Evolutionary conservation across 192 early-diverging fungal species (phyloP).

Genomic region (Rhizoclosmatium sp.): DNA sequence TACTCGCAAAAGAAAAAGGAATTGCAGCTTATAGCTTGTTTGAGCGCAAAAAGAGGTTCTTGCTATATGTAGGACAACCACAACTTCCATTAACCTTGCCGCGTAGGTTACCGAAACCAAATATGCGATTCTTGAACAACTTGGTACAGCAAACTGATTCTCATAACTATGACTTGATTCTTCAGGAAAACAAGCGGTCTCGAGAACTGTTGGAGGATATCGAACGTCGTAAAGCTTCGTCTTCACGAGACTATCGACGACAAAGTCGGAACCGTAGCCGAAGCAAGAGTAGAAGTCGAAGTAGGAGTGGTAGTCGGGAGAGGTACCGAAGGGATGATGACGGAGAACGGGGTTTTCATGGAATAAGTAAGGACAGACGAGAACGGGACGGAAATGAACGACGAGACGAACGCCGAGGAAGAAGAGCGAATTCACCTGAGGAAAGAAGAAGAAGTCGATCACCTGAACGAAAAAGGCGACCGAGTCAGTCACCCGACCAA

Average conservation of each 20-base stretch:
- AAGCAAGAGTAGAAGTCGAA: background rate
- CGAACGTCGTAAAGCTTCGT: background rate
- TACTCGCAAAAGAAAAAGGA: conserved; percentile 37
- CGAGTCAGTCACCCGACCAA: no score
- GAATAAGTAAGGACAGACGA: background rate
- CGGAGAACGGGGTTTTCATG: background rate
- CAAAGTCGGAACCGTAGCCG: background rate
- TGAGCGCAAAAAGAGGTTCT: conserved; percentile 33
- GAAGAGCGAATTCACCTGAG: background rate
- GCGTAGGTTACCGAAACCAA: conserved; percentile 50
- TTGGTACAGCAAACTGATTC: conserved; percentile 49
- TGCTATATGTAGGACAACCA: background rate
- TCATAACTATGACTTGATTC: conserved; percentile 56
- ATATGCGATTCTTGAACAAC: conserved; percentile 52
- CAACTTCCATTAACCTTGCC: background rate
- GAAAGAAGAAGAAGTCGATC: background rate
- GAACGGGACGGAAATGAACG: background rate
- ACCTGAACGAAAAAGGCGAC: background rate
- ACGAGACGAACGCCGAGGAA: background rate
- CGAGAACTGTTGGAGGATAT: conserved; percentile 21
- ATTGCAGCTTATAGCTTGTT: conserved; percentile 29
- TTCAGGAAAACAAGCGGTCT: conserved; percentile 31
- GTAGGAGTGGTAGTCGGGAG: background rate
- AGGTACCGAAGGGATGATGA: background rate
- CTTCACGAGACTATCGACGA: background rate